Evolutionary conservation across 2,329 filamentous ascomycete genomes (phyloP), one percentile per base, ranked within the genome.

Genomic region (Chrysosporium queenslandicum): DNA sequence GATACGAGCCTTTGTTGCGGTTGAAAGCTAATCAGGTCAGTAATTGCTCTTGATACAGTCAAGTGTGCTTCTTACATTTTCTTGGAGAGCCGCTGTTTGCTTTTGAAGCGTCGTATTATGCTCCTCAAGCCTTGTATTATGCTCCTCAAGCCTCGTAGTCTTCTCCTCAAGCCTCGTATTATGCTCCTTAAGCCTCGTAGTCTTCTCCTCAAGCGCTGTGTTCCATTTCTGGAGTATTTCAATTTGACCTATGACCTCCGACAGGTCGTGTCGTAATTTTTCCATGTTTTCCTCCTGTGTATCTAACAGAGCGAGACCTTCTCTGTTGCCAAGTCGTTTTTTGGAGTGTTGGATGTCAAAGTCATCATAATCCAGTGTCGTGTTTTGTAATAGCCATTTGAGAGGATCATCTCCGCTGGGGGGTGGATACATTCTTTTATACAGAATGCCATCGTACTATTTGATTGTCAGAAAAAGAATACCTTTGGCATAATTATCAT

Each of bases 1-100:
- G 5, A 50, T 54, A 46, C 42, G 46, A 43, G 39, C 43, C 32
- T 40, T 48, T 39, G 4, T 48, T 20, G 36, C 32, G 23, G 23
- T 41, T 32, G 51, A 40, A 42, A 53, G 34, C 51, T 52, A 46
- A 39, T 46, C 20, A 46, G 32, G 25, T 46, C 41, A 52, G 50
- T 40, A 52, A 4, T 52, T 36, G 48, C 41, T 45, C 25, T 43
- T 34, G 45, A 9, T 48, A 43, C 30, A 37, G 39, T 36, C 49
- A 46, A 46, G n/a, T 29, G n/a, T 52, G 30, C 49, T 46, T 52
- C 42, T 47, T 47, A 36, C 50, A 46, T 46, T 4, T 9, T 47
- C n/a, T 36, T 53, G 25, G 14, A 37, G 27, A 16, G 27, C 20
- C 41, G 40, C 23, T n/a, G 21, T 50, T 30, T 50, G 47, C 12